Conservation (phyloP, 805 yeast species). For the Kregervanrija pseudodelftensis region DNA sequence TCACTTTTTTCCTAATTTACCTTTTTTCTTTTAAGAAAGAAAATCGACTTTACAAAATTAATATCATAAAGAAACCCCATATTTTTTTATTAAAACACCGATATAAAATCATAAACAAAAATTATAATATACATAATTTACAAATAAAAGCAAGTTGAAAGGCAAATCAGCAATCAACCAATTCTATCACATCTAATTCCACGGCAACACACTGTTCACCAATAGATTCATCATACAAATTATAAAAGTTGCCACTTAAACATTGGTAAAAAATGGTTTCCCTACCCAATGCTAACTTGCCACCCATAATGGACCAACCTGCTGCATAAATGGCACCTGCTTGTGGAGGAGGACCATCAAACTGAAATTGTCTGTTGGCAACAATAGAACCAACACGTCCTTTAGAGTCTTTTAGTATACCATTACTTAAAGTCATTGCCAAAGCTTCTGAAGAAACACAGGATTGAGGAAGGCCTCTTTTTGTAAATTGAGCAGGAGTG, state of each 20-base stretch:
- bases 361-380: slow-evolving; percentile 76
- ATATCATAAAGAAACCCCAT: background rate
- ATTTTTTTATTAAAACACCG: background rate
- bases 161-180: slow-evolving; percentile 39
- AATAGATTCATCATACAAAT: slow-evolving; percentile 59
- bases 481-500: slow-evolving; percentile 16
- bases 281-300: slow-evolving; percentile 59
- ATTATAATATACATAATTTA: too few species aligned
- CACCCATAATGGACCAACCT: slow-evolving; percentile 55
- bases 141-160: too few species aligned
- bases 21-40: too few species aligned
- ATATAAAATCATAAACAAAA: background rate
- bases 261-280: slow-evolving; percentile 64
- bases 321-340: slow-evolving; percentile 64
- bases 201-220: slow-evolving; percentile 61
- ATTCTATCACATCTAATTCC: slow-evolving; percentile 50
- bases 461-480: slow-evolving; percentile 25
- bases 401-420: slow-evolving; percentile 47
- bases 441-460: slow-evolving; percentile 46
- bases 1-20: background rate
- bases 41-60: background rate
- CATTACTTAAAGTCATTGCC: slow-evolving; percentile 44
- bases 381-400: slow-evolving; percentile 76
- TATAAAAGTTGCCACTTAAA: slow-evolving; percentile 70
- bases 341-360: slow-evolving; percentile 79